Evolutionary conservation across 495 filamentous ascomycete species (phyloP).

Genomic region (Endocarpon pusillum): DNA sequence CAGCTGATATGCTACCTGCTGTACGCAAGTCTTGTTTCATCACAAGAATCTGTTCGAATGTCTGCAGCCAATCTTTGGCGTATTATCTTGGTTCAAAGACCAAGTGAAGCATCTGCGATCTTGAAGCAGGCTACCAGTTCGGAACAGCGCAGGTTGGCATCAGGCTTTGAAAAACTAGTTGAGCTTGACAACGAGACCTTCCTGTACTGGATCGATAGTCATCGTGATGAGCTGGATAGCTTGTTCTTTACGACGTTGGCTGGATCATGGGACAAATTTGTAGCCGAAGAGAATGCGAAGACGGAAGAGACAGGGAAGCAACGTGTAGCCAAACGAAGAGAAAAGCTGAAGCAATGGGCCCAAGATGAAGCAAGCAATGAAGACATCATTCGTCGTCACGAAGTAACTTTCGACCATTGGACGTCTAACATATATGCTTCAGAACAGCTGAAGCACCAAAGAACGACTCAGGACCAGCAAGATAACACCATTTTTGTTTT

Average conservation of each 20-base stretch:
- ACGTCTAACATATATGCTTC: conserved; percentile 84
- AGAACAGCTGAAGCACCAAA: conserved; percentile 79
- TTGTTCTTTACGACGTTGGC: conserved; percentile 66
- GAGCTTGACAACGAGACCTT: conserved; percentile 80
- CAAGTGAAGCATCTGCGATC: conserved; percentile 57
- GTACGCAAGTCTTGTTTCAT: conserved; percentile 62
- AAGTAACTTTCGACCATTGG: conserved; percentile 75
- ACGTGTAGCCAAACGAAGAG: conserved; percentile 56
- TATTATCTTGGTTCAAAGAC: conserved; percentile 84
- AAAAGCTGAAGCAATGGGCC: conserved; percentile 65
- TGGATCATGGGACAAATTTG: conserved; percentile 72
- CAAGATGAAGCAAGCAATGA: conserved; percentile 47
- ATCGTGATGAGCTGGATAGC: conserved; percentile 61
- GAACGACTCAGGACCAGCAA: conserved; percentile 76
- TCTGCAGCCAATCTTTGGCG: conserved; percentile 75
- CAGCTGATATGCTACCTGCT: conserved; percentile 78
- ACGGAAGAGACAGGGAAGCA: conserved; percentile 53
- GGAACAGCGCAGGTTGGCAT: conserved; percentile 53
- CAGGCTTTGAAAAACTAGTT: conserved; percentile 66
- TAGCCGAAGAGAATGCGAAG: conserved; percentile 56
- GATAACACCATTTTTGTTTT: conserved; percentile 64
- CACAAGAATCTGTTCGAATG: conserved; percentile 43
- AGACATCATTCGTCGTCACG: conserved; percentile 56
- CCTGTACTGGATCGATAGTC: conserved; percentile 70
- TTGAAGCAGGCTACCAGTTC: conserved; percentile 47